Percentiles rank a stretch among this genome's conserved stretches.
Conservation (phyloP, 306 rosid species). For the Lathyrus oleraceus region DNA sequence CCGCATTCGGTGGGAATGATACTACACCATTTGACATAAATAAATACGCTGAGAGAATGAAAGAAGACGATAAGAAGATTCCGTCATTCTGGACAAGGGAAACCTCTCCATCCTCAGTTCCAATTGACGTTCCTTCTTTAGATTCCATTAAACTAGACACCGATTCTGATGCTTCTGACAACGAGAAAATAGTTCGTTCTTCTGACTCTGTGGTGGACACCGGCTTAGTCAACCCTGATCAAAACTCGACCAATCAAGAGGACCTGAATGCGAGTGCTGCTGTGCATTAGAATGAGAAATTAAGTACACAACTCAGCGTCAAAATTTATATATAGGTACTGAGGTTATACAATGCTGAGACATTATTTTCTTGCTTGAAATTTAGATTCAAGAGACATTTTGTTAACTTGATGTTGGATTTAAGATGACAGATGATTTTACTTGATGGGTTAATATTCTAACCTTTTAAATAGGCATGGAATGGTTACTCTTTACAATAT, state of each 20-base stretch:
- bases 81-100: slow-evolving; percentile 54
- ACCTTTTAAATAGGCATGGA: slow-evolving; percentile 18
- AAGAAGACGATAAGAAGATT: slow-evolving; percentile 70
- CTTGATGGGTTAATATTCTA: slow-evolving; percentile 21
- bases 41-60: slow-evolving; percentile 82
- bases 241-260: slow-evolving; percentile 32
- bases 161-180: slow-evolving; percentile 54
- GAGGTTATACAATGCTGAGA: slow-evolving; percentile 26
- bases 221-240: slow-evolving; percentile 22
- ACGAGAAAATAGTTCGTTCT: slow-evolving; percentile 47
- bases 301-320: slow-evolving; percentile 18
- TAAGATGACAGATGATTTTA: slow-evolving; percentile 29
- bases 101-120: slow-evolving; percentile 41
- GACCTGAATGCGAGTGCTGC: slow-evolving; percentile 35
- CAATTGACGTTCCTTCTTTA: slow-evolving; percentile 43
- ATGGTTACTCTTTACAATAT: slow-evolving; percentile 19
- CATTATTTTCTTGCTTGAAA: slow-evolving; percentile 23
- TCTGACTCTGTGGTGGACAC: slow-evolving; percentile 35
- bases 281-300: slow-evolving; percentile 33
- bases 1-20: slow-evolving; percentile 86
- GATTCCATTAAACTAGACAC: slow-evolving; percentile 48
- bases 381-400: slow-evolving; percentile 27
- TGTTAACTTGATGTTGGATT: slow-evolving; percentile 27
- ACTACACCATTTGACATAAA: slow-evolving; percentile 58
- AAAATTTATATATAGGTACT: slow-evolving; percentile 1